These are phyloP conservation scores for Sporobolomyces roseus DNA, from an alignment of 768 basidiomycete species.

Conservation along the genomic window DNA sequence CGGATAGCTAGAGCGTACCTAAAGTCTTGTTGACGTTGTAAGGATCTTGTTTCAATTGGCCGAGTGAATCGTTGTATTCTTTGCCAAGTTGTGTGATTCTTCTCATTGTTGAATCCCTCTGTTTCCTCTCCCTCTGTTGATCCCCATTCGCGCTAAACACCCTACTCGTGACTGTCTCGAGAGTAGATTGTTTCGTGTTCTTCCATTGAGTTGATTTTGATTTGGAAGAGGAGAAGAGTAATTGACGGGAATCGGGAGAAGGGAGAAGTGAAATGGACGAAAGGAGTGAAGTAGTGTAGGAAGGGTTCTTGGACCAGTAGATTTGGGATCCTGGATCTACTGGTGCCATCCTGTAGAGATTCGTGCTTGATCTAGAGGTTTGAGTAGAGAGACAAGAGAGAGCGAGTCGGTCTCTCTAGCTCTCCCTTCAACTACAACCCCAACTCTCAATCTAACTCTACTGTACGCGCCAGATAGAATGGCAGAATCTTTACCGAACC, in stretches of 20 bases:
- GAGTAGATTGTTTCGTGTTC: not conserved
- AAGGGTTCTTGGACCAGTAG: constrained; percentile 3
- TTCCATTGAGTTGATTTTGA: not conserved
- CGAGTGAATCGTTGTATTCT: not conserved
- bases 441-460: no score
- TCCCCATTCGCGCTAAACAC: not conserved
- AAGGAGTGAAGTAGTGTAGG: not conserved
- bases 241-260: not conserved
- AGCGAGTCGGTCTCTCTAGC: not conserved
- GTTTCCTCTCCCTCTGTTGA: constrained; percentile 3
- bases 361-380: not conserved
- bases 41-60: not conserved
- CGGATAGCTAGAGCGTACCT: not conserved
- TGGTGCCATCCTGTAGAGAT: not conserved
- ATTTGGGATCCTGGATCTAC: constrained; percentile 21
- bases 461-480: no score
- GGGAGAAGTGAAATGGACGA: not conserved
- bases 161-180: not conserved
- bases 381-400: not conserved
- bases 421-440: not conserved
- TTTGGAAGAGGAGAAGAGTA: not conserved
- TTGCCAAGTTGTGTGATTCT: not conserved
- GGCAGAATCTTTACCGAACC: no score
- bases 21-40: not conserved
- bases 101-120: not conserved